phyloP scores from a whole-genome alignment of 2,329 filamentous ascomycete genomes.

The Aspergillus eucalypticola region DNA sequence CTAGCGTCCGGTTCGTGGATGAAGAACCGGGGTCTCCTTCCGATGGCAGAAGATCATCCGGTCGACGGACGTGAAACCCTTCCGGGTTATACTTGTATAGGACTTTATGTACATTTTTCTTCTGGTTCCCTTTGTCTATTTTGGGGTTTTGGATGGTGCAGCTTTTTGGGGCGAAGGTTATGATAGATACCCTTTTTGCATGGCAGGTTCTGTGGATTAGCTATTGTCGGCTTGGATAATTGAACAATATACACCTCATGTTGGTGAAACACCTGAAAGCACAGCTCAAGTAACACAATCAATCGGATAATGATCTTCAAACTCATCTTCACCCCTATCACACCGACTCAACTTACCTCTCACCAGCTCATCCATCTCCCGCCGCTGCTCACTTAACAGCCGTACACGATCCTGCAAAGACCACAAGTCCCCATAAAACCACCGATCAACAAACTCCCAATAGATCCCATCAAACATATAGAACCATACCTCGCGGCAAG shows the following conservation, averaged over 20 bases:
- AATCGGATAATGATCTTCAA: background rate
- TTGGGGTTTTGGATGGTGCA: slow-evolving; percentile 1
- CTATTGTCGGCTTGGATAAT: background rate
- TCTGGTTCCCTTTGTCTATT: background rate
- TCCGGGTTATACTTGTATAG: background rate
- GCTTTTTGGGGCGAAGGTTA: background rate
- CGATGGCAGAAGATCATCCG: slow-evolving; percentile 39
- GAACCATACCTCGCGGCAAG: slow-evolving; percentile 28
- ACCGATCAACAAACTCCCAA: slow-evolving; percentile 24
- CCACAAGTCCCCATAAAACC: slow-evolving; percentile 22
- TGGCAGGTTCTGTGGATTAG: background rate
- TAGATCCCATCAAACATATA: slow-evolving; percentile 31
- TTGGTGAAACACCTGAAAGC: background rate
- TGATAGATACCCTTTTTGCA: background rate
- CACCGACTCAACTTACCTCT: background rate
- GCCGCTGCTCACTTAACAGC: slow-evolving; percentile 15
- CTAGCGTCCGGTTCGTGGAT: slow-evolving; percentile 44
- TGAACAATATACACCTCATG: too few species aligned
- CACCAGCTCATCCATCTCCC: slow-evolving; percentile 7
- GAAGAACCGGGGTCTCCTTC: slow-evolving; percentile 44
- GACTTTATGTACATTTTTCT: background rate
- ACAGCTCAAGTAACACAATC: background rate
- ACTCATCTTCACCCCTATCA: background rate
- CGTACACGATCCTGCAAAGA: slow-evolving; percentile 23
- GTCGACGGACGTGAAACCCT: slow-evolving; percentile 29